Percentiles rank a stretch among this genome's conserved stretches.
Conservation (phyloP, 164 flowering plant genomes). For the Akebia trifoliata region DNA sequence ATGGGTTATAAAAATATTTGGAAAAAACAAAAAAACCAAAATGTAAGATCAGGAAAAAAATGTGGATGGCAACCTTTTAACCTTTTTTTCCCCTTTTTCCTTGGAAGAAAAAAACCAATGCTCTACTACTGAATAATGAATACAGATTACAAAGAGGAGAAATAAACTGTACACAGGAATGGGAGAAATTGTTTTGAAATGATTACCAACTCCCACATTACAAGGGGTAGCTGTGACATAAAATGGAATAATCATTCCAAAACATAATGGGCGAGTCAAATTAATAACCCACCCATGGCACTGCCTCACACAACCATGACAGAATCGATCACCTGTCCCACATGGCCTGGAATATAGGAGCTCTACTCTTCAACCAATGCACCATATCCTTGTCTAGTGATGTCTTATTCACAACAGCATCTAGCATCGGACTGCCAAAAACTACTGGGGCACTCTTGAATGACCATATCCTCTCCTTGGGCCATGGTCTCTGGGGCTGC, state of each 20-base stretch:
- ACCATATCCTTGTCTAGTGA: conserved; percentile 75
- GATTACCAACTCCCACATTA: conserved; percentile 38
- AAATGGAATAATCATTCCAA: conserved; percentile 43
- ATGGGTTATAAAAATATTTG: no score
- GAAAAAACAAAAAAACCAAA: no score
- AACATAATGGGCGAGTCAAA: conserved; percentile 22
- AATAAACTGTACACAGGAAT: conserved; percentile 51
- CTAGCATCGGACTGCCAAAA: conserved; percentile 93
- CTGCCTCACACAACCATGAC: not conserved
- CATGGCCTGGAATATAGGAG: conserved; percentile 54
- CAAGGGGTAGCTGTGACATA: conserved; percentile 28
- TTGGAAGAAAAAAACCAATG: conserved; percentile 18
- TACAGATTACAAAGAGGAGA: conserved; percentile 35
- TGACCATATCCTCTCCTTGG: conserved; percentile 80
- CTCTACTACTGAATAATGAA: conserved; percentile 31
- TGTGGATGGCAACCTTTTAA: no score
- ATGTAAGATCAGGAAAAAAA: no score
- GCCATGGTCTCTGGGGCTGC: conserved; percentile 90
- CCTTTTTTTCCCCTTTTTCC: not conserved
- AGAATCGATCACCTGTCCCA: conserved; percentile 45
- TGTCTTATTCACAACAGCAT: conserved; percentile 47
- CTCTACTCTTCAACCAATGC: conserved; percentile 87
- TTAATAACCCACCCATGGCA: not conserved
- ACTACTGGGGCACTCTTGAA: conserved; percentile 49
- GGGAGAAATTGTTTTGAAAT: conserved; percentile 35